These are phyloP conservation scores for Daldinia decipiens DNA, from an alignment of 495 filamentous ascomycete species.

Conservation along the genomic window DNA sequence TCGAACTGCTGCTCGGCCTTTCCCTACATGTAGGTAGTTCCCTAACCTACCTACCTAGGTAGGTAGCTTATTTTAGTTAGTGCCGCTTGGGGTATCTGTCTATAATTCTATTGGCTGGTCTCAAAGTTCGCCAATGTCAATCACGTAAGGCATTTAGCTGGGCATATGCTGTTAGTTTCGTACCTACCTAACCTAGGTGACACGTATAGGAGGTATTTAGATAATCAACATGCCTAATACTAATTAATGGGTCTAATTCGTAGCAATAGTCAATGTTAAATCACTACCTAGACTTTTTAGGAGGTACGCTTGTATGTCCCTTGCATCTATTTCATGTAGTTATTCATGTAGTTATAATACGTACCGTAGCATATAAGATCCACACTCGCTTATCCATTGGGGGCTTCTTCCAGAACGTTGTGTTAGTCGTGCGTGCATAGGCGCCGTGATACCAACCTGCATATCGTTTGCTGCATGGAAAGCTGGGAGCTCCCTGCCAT, in stretches of 20 bases:
- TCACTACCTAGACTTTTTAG: not conserved
- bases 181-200: too few species aligned
- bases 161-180: slow-evolving; percentile 2
- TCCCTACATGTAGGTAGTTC: too few species aligned
- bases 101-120: slow-evolving; percentile 20
- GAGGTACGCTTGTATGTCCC: not conserved
- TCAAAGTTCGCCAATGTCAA: not conserved
- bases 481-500: slow-evolving; percentile 14
- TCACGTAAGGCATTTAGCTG: not conserved
- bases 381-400: slow-evolving; percentile 31
- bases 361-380: slow-evolving; percentile 9
- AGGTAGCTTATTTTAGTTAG: slow-evolving; percentile 14
- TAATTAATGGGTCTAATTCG: not conserved
- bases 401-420: slow-evolving; percentile 37
- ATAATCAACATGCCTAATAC: too few species aligned
- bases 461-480: slow-evolving; percentile 14
- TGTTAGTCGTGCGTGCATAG: slow-evolving; percentile 38
- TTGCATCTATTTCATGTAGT: not conserved
- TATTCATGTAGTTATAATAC: not conserved
- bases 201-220: too few species aligned
- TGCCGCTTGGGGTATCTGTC: slow-evolving; percentile 8
- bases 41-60: too few species aligned
- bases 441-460: slow-evolving; percentile 41
- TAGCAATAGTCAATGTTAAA: not conserved
- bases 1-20: not conserved